Base-by-base conservation (phyloP, 805 yeast species). In the Kazachstania kunashirensis region DNA sequence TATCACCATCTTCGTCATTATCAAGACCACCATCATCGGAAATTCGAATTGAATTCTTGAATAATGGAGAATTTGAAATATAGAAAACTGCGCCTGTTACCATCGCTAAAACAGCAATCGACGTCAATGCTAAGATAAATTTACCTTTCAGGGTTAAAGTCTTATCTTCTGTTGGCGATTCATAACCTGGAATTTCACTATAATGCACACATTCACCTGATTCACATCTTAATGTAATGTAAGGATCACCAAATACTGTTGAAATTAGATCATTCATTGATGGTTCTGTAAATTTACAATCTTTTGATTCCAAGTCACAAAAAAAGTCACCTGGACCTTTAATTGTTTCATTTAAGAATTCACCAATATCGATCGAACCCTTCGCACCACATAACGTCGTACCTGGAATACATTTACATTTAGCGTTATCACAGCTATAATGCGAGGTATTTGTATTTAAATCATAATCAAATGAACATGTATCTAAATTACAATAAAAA, bases 341-440 rank as follows among this genome's bases (percentile, higher is more conserved):
- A 42, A 92, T 86, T 5, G 95, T 83, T 53, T 88, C 92, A 2
- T 86, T 76, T 42, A 92, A 67, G 58, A 94, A 92, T 38, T 89
- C 97, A 1, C 94, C 79, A 21, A 92, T 84, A 59, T 92, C 96
- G 47, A 92, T 86, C 2, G 96, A 85, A 1, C 97, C 97, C 7
- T 75, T 71, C 50, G 85, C 82, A 25, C 98, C 98, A 66, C 98
- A 92, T 5, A 92, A 67, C 86, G 84, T 85, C 48, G 85, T 73
- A 17, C 75, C 97, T 2, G 97, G 95, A 24, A 89, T 67, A 65
- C 98, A 92, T 47, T 81, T 71, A 59, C 98, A 92, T n/a, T 75
- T 63, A 21, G 84, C 84, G 10, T 71, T 67, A 18, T 77, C 75
- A 62, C 98, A 92, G 21, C 69, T 70, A 54, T 86, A 89, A 46